phyloP scores from a whole-genome alignment of 805 yeast genomes.

The Cyberlindnera saturnus region DNA sequence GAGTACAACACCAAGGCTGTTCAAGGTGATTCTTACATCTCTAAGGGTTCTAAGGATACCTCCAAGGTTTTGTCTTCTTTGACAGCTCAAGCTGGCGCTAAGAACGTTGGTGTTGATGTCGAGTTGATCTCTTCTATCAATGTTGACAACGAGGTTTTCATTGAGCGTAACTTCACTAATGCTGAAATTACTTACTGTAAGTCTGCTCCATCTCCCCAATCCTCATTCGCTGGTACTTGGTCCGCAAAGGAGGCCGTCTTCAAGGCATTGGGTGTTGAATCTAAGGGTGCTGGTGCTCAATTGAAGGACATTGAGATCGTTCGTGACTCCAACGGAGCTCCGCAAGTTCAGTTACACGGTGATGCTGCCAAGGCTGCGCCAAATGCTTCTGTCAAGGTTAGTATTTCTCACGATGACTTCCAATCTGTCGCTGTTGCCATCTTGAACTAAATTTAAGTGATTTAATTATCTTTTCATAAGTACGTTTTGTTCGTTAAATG shows the following conservation, averaged over 20 bases:
- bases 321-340: constrained; percentile 64
- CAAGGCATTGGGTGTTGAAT: constrained; percentile 84
- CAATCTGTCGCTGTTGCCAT: constrained; percentile 98
- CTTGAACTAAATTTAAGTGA: constrained; percentile 14
- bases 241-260: constrained; percentile 99
- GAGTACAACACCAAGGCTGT: constrained; percentile 44
- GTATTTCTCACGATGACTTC: constrained; percentile 93
- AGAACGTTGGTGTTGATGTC: constrained; percentile 93
- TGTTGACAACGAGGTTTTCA: constrained; percentile 81
- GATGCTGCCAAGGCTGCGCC: constrained; percentile 70
- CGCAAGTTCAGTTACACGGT: constrained; percentile 72
- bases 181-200: constrained; percentile 76
- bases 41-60: constrained; percentile 47
- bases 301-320: constrained; percentile 84
- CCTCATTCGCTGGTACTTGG: constrained; percentile 97
- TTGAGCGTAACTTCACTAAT: constrained; percentile 86
- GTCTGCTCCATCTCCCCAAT: constrained; percentile 68
- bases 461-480: neutral
- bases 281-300: constrained; percentile 94
- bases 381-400: constrained; percentile 68
- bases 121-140: constrained; percentile 81
- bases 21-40: constrained; percentile 43
- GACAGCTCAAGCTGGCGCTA: constrained; percentile 36
- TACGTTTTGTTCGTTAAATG: neutral
- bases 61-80: constrained; percentile 55